Evolutionary conservation across 2,329 filamentous ascomycete species (phyloP), one percentile per base, ranked within the genome.

Genomic region (Didymellaceae sp.): DNA sequence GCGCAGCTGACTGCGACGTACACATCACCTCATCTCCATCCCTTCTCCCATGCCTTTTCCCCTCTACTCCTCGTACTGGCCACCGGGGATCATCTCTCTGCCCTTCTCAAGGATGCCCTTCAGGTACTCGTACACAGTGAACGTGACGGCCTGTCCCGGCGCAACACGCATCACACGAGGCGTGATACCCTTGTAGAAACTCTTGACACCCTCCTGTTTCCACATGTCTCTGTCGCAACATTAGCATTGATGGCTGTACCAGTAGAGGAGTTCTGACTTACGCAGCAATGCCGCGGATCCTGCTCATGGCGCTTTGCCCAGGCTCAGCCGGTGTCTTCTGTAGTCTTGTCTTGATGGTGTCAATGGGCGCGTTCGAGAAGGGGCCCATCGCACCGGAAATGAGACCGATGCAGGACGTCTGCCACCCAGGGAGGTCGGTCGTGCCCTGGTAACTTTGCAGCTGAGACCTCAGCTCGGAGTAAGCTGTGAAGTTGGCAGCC

Each of bases 111-210:
- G 58, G 5, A 79, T 62, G n/a, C 69, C 74, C 66, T 79, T 80
- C 50, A 81, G 56, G 47, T 78, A 80, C 59, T 81, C 78, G 52
- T 81, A 81, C 14, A 80, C 78, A 14, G 78, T 87, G 63, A 88
- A 88, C 2, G 86, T 88, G 34, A 88, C 86, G 14, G 86, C 94
- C 80, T 99, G 94, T 37, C 94, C 94, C 6, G 94, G 94, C 20
- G 94, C 94, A 45, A 99, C 94, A 68, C 94, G 86, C 91, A 97
- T 97, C 63, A 99, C 89, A 65, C 94, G 85, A 6, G 94, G 94
- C 37, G 94, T 99, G 76, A 99, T 99, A 66, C 94, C 94, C 83
- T 97, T 97, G 82, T 96, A 99, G 78, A 99, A 99, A 38, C 94
- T 94, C 66, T 91, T 87, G 62, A 93, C 81, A 26, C 94, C 94